Evolutionary conservation across 768 basidiomycete genomes (phyloP), one percentile per base, ranked within the genome.

Genomic region (Boletus reticulatus): DNA sequence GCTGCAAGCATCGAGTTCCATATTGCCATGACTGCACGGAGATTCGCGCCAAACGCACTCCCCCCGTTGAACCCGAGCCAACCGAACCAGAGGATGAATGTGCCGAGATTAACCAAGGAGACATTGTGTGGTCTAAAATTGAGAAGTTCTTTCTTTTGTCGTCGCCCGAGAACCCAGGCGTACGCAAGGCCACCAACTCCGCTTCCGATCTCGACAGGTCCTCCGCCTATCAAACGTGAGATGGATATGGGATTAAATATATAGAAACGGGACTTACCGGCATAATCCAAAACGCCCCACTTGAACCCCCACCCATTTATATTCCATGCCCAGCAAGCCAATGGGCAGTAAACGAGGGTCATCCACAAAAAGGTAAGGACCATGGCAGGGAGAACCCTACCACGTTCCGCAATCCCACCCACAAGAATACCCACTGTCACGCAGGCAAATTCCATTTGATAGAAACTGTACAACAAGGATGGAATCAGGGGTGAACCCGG

Each of bases 11-110:
- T 94, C 39, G 91, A 88, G 72, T 94, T 94, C 84, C 92, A 89
- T 52, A 88, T 81, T 17, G 92, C 92, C 68, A 87, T 83, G 54
- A 93, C 78, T 4, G 92, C 92, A 48, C 93, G 86, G 39, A 95
- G 77, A 73, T 94, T 94, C 36, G 92, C 91, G 29, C 89, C 89
- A 62, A 92, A 90, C 4, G 92, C 89, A 53, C 87, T 89, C 24
- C 93, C 93, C 46, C 89, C 93, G 73, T 94, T 95, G 79, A 94
- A 93, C n/a, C 88, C 90, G 53, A 87, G 73, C 85, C 85, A 92
- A 24, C 92, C 91, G 67, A 94, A 88, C 89, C 88, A 93, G 51
- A 93, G 84, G 59, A 94, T 80, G 62, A 85, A 88, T 10, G 89
- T 94, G 60, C 93, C 92, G 52, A 94, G 80, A 61, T 82, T 82